Evolutionary conservation across 805 yeast genomes (phyloP).

Genomic region (Tetrapisispora pingtungensis): DNA sequence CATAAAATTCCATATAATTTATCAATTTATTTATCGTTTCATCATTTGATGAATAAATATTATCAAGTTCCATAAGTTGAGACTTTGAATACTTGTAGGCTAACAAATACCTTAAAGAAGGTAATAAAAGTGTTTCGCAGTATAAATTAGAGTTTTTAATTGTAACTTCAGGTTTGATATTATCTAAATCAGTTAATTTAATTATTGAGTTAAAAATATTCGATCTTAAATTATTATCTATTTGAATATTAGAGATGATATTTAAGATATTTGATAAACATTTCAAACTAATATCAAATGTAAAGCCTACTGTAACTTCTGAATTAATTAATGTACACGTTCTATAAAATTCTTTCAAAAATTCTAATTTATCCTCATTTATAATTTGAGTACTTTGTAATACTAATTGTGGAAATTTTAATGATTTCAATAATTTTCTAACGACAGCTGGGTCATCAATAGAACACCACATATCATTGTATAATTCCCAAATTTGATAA

Average conservation of each 20-base stretch:
- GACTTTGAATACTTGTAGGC: not conserved
- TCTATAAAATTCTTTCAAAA: slow-evolving; percentile 9
- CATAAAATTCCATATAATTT: slow-evolving; percentile 6
- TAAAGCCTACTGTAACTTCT: slow-evolving; percentile 17
- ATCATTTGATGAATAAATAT: not conserved
- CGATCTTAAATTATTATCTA: not conserved
- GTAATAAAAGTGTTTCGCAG: slow-evolving; percentile 14
- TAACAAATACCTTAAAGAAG: slow-evolving; percentile 14
- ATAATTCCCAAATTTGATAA: slow-evolving; percentile 41
- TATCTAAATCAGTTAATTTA: slow-evolving; percentile 15
- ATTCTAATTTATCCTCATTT: slow-evolving; percentile 5
- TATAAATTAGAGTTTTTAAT: slow-evolving; percentile 15
- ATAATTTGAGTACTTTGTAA: slow-evolving; percentile 5
- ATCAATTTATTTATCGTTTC: slow-evolving; percentile 2
- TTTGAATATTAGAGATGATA: slow-evolving; percentile 4
- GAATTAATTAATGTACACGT: slow-evolving; percentile 19
- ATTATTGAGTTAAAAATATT: slow-evolving; percentile 13
- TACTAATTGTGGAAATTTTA: slow-evolving; percentile 30
- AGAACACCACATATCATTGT: slow-evolving; percentile 32
- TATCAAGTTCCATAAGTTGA: not conserved
- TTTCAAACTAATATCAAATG: slow-evolving; percentile 17
- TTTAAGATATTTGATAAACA: slow-evolving; percentile 15
- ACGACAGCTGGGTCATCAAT: slow-evolving; percentile 21
- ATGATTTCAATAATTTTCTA: slow-evolving; percentile 36
- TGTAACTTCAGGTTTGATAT: slow-evolving; percentile 7